Evolutionary conservation across 495 filamentous ascomycete species (phyloP).

Genomic region (Aeminium ludgeri): DNA sequence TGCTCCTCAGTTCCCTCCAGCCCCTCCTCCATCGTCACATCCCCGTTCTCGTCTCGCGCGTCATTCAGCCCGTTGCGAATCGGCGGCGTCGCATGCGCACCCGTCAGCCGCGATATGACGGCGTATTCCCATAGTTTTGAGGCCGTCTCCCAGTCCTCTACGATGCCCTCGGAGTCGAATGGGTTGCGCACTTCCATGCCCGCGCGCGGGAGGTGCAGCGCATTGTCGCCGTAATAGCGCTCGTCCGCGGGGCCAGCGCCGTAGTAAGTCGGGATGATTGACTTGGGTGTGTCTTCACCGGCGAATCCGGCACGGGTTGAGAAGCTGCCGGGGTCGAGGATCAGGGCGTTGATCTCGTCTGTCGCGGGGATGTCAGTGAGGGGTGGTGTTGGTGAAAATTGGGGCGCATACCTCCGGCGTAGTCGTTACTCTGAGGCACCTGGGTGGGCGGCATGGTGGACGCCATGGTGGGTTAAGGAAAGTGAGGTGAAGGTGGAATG

Average conservation of each 20-base stretch:
- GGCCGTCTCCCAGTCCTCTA: slow-evolving; percentile 92
- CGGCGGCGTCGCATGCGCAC: slow-evolving; percentile 42
- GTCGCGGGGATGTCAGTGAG: background rate
- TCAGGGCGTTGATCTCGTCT: slow-evolving; percentile 95
- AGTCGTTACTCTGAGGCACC: slow-evolving; percentile 7
- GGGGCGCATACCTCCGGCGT: slow-evolving; percentile 3
- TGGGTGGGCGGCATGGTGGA: slow-evolving; percentile 6
- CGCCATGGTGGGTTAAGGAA: slow-evolving; percentile 1
- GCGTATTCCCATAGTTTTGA: slow-evolving; percentile 78
- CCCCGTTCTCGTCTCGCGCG: slow-evolving; percentile 17
- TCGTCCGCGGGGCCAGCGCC: slow-evolving; percentile 42
- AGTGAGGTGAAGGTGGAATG: no score
- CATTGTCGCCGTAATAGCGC: slow-evolving; percentile 71
- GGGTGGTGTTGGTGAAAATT: background rate
- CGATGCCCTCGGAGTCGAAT: slow-evolving; percentile 73
- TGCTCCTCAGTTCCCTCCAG: slow-evolving; percentile 52
- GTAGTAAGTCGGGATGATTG: slow-evolving; percentile 76
- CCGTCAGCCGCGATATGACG: slow-evolving; percentile 62
- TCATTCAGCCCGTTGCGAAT: slow-evolving; percentile 57
- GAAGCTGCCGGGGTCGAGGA: slow-evolving; percentile 86
- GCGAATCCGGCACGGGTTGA: slow-evolving; percentile 88
- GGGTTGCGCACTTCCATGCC: slow-evolving; percentile 74
- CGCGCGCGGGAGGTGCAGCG: slow-evolving; percentile 57
- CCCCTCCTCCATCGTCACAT: slow-evolving; percentile 38
- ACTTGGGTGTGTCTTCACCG: slow-evolving; percentile 93